Base-by-base conservation (phyloP, 441 rosid genomes). In the Pelargonium citronellum region DNA sequence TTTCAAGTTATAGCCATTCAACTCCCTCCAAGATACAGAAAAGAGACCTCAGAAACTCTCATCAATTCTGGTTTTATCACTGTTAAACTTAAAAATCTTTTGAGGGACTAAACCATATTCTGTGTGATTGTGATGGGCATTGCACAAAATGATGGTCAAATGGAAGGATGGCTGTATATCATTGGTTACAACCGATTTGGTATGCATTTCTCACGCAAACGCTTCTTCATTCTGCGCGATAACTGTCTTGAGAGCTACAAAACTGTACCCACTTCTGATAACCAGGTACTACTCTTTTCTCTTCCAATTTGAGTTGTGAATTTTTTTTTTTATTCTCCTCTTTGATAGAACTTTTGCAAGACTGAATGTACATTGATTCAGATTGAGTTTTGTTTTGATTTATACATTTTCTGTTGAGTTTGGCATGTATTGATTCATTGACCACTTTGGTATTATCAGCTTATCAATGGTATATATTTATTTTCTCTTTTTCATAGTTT, bases 91-190 rank as follows among this genome's bases (percentile, higher is more conserved):
- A 34, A 5, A 34, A 34, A 34, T 34, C 39, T 34, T 34, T 34
- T 34, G 39, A 16, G 30, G 16, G 44, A 41, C 8, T 5, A 39
- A 43, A 17, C 1, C 0, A 65, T 27, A 30, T 20, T n/a, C 72
- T 27, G 65, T 68, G 43, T 55, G 71, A 44, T 65, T 46, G 49
- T 73, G 68, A 83, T 83, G 86, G 83, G 75, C 72, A 41, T 78
- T 73, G 3, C 79, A 5, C 74, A 71, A 72, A 70, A 66, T 39
- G 90, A 82, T 57, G 83, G 79, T 16, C 86, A 77, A 77, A 89
- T 90, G 89, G 97, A 90, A 65, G 99, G 98, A 17, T 95, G 99
- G 99, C 80, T 92, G 27, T 88, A 87, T 75, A 79, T 85, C 65
- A 83, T 92, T 69, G 85, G 95, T 75, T 82, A 86, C 62, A 87